Percentiles rank a stretch among this genome's conserved stretches.
These are phyloP conservation scores for Volvariella volvacea DNA, from an alignment of 1,284 basidiomycete genomes.

Conservation along the genomic window DNA sequence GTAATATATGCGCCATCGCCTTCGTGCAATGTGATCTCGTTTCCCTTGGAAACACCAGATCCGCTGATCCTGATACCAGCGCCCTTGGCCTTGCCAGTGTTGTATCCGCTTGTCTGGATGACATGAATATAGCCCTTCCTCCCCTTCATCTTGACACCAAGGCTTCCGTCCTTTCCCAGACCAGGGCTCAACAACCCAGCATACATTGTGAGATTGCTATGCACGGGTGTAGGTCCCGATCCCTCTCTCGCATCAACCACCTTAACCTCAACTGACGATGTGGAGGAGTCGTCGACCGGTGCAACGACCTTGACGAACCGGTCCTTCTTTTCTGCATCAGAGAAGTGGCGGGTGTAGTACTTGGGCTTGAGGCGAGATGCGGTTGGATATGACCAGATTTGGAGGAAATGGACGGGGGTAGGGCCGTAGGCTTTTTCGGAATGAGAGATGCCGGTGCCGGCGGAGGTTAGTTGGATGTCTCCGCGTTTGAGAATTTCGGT, in stretches of 20 bases:
- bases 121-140: constrained; percentile 65
- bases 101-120: constrained; percentile 74
- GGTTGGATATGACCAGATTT: constrained; percentile 80
- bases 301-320: constrained; percentile 67
- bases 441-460: constrained; percentile 83
- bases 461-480: constrained; percentile 85
- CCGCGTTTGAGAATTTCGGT: constrained; percentile 83
- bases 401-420: constrained; percentile 73
- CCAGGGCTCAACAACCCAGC: constrained; percentile 61
- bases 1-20: constrained; percentile 71
- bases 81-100: constrained; percentile 46
- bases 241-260: constrained; percentile 60
- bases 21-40: constrained; percentile 36
- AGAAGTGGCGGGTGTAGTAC: constrained; percentile 84
- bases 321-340: constrained; percentile 76
- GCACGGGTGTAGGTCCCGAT: constrained; percentile 68
- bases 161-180: constrained; percentile 40
- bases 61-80: constrained; percentile 37
- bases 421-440: constrained; percentile 66
- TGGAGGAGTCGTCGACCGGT: constrained; percentile 52
- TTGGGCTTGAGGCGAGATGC: constrained; percentile 52
- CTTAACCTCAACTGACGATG: no score
- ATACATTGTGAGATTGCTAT: constrained; percentile 52
- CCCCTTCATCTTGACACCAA: constrained; percentile 30
- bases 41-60: no score